These are phyloP conservation scores for Durio zibethinus DNA, from an alignment of 345 rosid species.

Conservation along the genomic window DNA sequence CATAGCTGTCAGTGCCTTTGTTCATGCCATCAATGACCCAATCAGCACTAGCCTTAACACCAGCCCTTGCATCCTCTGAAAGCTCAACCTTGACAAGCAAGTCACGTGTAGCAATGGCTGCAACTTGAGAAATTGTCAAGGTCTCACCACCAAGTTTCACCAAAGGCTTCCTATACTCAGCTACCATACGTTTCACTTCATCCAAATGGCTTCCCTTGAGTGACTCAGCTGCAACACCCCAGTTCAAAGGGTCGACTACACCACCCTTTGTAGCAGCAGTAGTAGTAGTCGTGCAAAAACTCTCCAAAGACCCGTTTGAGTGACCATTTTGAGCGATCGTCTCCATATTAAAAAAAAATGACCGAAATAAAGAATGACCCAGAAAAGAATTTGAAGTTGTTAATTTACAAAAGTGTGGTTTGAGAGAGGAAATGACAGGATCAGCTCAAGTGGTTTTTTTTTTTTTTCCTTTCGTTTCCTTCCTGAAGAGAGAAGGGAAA, in stretches of 20 bases:
- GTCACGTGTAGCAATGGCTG: conserved; percentile 34
- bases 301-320: neutral
- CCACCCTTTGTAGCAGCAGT: neutral
- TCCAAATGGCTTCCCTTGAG: conserved; percentile 78
- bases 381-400: neutral
- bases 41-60: conserved; percentile 70
- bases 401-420: neutral
- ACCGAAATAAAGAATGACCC: neutral
- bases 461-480: conserved; percentile 16
- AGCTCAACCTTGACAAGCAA: conserved; percentile 45
- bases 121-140: conserved; percentile 77
- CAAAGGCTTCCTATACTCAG: conserved; percentile 52
- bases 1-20: conserved; percentile 72
- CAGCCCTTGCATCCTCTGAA: conserved; percentile 52
- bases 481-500: conserved; percentile 18
- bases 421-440: neutral
- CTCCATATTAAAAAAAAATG: neutral
- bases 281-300: conserved; percentile 16
- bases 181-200: conserved; percentile 78
- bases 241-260: conserved; percentile 56
- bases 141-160: conserved; percentile 77
- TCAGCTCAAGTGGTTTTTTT: neutral
- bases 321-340: conserved; percentile 2
- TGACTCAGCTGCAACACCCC: conserved; percentile 66
- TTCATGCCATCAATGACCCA: conserved; percentile 79